A percentile compares a stretch with the other conserved stretches of the same genome.
Evolutionary conservation across 1,284 basidiomycete genomes (phyloP).

Genomic region (Albatrellus sp.): DNA sequence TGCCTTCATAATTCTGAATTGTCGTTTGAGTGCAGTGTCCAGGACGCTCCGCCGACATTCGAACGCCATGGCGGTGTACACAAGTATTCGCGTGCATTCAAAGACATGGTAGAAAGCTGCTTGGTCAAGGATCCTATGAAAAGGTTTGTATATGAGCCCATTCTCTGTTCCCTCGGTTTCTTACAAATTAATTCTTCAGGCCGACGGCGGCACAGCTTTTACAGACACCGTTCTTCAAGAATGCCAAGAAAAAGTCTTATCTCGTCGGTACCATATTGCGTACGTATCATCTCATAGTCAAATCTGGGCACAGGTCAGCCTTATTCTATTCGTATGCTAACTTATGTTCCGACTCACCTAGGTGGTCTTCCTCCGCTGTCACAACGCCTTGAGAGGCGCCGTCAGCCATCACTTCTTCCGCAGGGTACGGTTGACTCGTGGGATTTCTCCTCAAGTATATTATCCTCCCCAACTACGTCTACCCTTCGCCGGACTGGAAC

Average conservation of each 20-base stretch:
- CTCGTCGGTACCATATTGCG: constrained; percentile 67
- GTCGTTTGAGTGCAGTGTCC: constrained; percentile 31
- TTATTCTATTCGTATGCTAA: background rate
- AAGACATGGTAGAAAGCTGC: constrained; percentile 73
- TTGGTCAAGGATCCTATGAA: constrained; percentile 71
- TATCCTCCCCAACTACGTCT: constrained; percentile 10
- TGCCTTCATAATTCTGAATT: background rate
- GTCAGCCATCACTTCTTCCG: constrained; percentile 26
- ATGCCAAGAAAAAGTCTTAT: constrained; percentile 62
- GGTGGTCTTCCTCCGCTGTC: constrained; percentile 55
- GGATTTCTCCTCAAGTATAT: constrained; percentile 43
- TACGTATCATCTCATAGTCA: constrained; percentile 16
- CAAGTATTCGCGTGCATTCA: constrained; percentile 73
- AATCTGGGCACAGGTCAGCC: background rate
- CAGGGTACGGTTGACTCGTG: constrained; percentile 49
- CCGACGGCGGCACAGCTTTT: constrained; percentile 74
- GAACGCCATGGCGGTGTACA: constrained; percentile 61
- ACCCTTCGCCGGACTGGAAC: background rate
- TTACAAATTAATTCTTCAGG: constrained; percentile 20
- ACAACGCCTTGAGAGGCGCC: constrained; percentile 55
- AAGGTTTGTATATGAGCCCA: constrained; percentile 27
- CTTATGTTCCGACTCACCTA: constrained; percentile 9
- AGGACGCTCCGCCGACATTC: constrained; percentile 62
- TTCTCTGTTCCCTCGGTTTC: background rate
- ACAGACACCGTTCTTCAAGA: constrained; percentile 68